A percentile compares a stretch with the other conserved stretches of the same genome.
phyloP scores from a whole-genome alignment of 805 yeast genomes.

The Starmerella gropengiesseri region DNA sequence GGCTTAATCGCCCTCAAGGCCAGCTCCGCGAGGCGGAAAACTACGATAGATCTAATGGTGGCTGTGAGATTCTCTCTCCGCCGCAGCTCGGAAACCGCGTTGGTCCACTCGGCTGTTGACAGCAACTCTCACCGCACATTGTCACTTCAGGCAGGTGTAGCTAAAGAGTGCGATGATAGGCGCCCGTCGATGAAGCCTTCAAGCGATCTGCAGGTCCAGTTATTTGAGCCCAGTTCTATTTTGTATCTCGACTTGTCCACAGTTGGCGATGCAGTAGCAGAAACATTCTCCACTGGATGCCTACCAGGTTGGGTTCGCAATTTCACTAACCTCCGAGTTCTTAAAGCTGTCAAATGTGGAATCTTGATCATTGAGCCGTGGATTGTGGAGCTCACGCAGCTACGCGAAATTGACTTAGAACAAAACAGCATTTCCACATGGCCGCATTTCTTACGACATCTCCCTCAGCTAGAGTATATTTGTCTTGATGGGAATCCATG shows the following conservation, averaged over 20 bases:
- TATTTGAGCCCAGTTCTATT: constrained; percentile 1
- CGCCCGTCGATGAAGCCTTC: too few species aligned
- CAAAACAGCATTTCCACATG: constrained; percentile 18
- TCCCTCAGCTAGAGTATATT: constrained; percentile 4
- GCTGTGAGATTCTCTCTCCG: too few species aligned
- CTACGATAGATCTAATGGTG: too few species aligned
- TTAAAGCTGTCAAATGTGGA: constrained; percentile 12
- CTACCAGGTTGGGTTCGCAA: constrained; percentile 16
- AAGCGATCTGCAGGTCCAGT: too few species aligned
- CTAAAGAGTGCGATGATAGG: too few species aligned
- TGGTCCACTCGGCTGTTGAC: too few species aligned
- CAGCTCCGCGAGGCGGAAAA: too few species aligned
- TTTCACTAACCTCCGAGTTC: constrained; percentile 4
- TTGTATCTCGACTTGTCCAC: constrained; percentile 4
- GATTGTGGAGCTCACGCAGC: constrained; percentile 4
- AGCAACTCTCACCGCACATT: too few species aligned
- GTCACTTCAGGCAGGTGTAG: too few species aligned
- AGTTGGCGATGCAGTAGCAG: neutral
- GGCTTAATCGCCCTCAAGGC: too few species aligned
- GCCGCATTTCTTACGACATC: constrained; percentile 16
- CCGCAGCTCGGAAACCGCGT: too few species aligned
- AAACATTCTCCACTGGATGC: constrained; percentile 7
- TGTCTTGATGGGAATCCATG: constrained; percentile 18
- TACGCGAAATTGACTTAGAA: constrained; percentile 11
- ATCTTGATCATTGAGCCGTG: constrained; percentile 14